Evolutionary conservation across 257 asterid species (phyloP), one percentile per base, ranked within the genome.

Genomic region (Solanum verrucosum): DNA sequence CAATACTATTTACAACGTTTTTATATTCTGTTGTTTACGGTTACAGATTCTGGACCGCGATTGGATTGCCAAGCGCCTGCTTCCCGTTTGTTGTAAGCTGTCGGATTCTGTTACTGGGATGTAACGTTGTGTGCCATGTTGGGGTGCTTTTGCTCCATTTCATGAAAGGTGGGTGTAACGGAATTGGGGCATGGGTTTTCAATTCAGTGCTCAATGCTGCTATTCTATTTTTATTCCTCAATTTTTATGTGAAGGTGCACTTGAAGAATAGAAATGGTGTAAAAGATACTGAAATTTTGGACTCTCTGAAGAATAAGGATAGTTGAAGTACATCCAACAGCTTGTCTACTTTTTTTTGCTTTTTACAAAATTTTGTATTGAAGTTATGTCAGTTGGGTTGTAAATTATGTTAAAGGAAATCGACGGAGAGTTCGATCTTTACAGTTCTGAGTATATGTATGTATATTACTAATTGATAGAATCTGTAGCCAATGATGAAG

Each of bases 21-120:
- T 84, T 91, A 2, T 96, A 94, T 88, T 89, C 98, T 90, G 95
- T 90, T 59, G 98, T 95, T 5, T 95, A 96, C 91, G 99, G 96
- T 0, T 96, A 96, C 95, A 89, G 98, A 8, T 96, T 96, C 89
- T 96, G 98, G 99, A 96, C 95, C 29, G 98, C 98, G 27, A 84
- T 96, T 2, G 98, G 98, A 21, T 73, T 96, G 87, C 98, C 93
- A 2, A 81, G 94, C 84, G 98, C 97, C 34, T 93, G 98, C 21
- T 93, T 93, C 33, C 98, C 98, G 0, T 92, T 96, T 87, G 98
- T 95, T 25, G 92, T 92, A 16, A 92, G 92, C 49, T 96, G 99
- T 90, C 98, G 93, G 88, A 87, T 96, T 42, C 85, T 92, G 18
- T 34, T 96, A 82, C 90, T 95, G 87, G 91, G 91, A 37, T 93